A percentile compares a stretch with the other conserved stretches of the same genome.
Evolutionary conservation across 1,284 basidiomycete species (phyloP).

Genomic region (Prillingera fragicola): DNA sequence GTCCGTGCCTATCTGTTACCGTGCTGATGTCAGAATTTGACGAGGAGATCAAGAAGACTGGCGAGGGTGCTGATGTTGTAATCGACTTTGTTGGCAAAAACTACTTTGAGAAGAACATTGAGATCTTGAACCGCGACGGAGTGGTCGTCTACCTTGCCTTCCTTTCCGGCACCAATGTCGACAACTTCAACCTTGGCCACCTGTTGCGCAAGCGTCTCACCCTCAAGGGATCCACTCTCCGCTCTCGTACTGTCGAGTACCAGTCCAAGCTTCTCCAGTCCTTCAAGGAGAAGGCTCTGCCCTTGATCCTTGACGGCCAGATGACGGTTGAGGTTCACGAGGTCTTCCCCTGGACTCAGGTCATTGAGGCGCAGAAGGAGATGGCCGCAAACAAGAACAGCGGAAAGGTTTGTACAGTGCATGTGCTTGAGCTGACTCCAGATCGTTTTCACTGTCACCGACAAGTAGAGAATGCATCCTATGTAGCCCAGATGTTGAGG

Average conservation of each 20-base stretch:
- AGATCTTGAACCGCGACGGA: constrained; percentile 69
- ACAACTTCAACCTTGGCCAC: constrained; percentile 60
- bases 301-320: constrained; percentile 59
- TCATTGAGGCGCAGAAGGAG: constrained; percentile 74
- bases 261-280: constrained; percentile 69
- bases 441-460: constrained; percentile 20
- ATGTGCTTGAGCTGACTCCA: constrained; percentile 3
- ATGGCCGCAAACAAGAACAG: constrained; percentile 78
- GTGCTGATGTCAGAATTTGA: constrained; percentile 45
- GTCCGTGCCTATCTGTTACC: constrained; percentile 40
- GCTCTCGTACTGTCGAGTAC: constrained; percentile 71
- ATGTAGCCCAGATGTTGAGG: no score
- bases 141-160: constrained; percentile 55
- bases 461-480: neutral
- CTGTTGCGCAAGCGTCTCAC: constrained; percentile 75
- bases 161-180: constrained; percentile 59
- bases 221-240: constrained; percentile 82
- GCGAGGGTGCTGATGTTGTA: constrained; percentile 58
- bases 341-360: constrained; percentile 73
- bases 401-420: constrained; percentile 50
- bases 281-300: constrained; percentile 58
- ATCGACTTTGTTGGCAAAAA: constrained; percentile 67
- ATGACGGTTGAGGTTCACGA: constrained; percentile 70
- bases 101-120: constrained; percentile 81
- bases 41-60: constrained; percentile 47